Evolutionary conservation across 2,329 filamentous ascomycete species (phyloP), one percentile per base, ranked within the genome.

Genomic region (Aaosphaeria arxii): DNA sequence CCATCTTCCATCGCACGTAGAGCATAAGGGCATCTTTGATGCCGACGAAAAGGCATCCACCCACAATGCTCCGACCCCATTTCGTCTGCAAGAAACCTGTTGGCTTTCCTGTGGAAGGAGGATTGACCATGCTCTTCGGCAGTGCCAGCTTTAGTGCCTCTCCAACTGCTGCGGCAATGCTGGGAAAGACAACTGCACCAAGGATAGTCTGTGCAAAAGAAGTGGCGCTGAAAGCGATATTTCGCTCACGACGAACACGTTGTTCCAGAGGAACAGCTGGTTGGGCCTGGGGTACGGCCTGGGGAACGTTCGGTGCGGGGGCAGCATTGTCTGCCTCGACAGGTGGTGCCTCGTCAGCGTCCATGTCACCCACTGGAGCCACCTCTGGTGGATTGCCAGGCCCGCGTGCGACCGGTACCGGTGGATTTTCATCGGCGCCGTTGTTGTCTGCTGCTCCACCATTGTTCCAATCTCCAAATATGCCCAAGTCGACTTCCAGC

Each of bases 21-120:
- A 86, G 69, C 57, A 83, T 71, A 32, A 86, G 59, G 5, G 79
- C 80, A 66, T 86, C 84, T 68, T 92, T 94, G 45, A 96, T 70
- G 7, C 96, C 85, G 11, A 97, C 85, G 61, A 92, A 96, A 17
- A 95, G 72, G 64, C 89, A 94, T 0, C 94, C 94, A 1, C 94
- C 94, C 1, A 94, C 80, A 3, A 99, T 76, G 61, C 89, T 96
- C 47, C 94, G 80, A 1, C 91, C 94, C 90, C 94, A 97, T 49
- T 86, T 84, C 57, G 88, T 83, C 63, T 94, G 88, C 31, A 99
- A 69, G 29, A 97, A 75, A 0, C 88, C 86, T 0, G 82, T 81
- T 3, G 80, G 75, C 33, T 75, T 66, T 30, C 66, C 52, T 7
- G 31, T 9, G 1, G 49, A 32, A 6, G 70, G 74, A 72, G 7